Percentiles rank a stretch among this genome's conserved stretches.
phyloP scores from a whole-genome alignment of 495 filamentous ascomycete genomes.

The Patellaria atrata region DNA sequence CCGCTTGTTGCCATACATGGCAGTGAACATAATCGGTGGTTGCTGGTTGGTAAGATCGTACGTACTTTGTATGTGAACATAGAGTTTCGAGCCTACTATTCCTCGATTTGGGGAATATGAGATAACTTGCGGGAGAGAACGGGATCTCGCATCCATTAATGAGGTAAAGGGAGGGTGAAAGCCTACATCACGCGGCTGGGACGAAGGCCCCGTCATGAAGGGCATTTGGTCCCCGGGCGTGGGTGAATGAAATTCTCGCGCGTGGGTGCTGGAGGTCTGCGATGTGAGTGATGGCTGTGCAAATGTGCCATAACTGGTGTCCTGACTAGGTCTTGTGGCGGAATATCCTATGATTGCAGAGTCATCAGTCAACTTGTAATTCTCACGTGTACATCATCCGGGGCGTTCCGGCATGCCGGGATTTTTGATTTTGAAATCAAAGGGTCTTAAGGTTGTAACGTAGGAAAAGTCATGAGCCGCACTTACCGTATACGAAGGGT shows the following conservation, averaged over 20 bases:
- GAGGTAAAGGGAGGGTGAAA: conserved; percentile 39
- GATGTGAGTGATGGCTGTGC: conserved; percentile 24
- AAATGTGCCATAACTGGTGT: conserved; percentile 22
- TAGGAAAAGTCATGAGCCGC: conserved; percentile 11
- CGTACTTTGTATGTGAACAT: conserved; percentile 56
- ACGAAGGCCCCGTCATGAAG: conserved; percentile 20
- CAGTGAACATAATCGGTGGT: conserved; percentile 39
- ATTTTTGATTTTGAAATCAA: conserved; percentile 16
- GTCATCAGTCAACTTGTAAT: conserved; percentile 22
- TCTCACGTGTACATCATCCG: conserved; percentile 18
- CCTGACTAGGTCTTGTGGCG: conserved; percentile 29
- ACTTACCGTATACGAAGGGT: conserved; percentile 35
- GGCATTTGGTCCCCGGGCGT: conserved; percentile 19
- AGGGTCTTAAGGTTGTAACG: conserved; percentile 6
- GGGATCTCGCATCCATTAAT: conserved; percentile 36
- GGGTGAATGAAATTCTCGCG: conserved; percentile 25
- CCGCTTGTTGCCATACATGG: conserved; percentile 63
- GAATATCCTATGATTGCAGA: conserved; percentile 18
- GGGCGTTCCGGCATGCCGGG: conserved; percentile 16
- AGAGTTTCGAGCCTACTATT: conserved; percentile 49
- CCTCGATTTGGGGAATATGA: conserved; percentile 56
- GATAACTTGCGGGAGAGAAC: conserved; percentile 44
- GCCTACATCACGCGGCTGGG: conserved; percentile 26
- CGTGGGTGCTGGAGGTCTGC: conserved; percentile 24
- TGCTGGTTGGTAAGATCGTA: conserved; percentile 50